These are phyloP conservation scores for Aspergillus panamensis DNA, from an alignment of 495 filamentous ascomycete species.

Conservation along the genomic window DNA sequence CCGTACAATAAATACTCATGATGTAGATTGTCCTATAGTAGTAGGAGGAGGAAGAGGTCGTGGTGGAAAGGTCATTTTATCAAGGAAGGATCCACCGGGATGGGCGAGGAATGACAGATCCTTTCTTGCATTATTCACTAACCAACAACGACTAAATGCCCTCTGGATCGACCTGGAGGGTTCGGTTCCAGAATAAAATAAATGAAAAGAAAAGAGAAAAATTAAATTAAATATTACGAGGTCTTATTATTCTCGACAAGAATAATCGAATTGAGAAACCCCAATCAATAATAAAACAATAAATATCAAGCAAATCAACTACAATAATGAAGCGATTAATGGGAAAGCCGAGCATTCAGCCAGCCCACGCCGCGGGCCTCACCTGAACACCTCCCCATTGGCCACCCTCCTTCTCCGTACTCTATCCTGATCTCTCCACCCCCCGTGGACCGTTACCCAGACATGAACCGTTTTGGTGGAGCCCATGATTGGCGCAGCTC, in stretches of 20 bases:
- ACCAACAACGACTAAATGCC: neutral
- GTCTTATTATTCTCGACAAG: neutral
- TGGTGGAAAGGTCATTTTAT: conserved; percentile 4
- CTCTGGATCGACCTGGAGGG: neutral
- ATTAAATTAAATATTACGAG: neutral
- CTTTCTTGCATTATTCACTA: conserved; percentile 16
- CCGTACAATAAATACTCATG: too few species aligned
- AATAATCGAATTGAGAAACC: conserved; percentile 23
- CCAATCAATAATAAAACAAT: neutral
- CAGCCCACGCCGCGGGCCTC: neutral
- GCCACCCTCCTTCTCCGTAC: conserved; percentile 8
- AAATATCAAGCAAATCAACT: conserved; percentile 1
- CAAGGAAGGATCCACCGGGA: conserved; percentile 5
- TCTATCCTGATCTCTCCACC: conserved; percentile 18
- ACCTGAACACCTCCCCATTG: neutral
- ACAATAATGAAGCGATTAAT: neutral
- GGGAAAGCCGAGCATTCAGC: neutral
- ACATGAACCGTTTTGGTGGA: conserved; percentile 24
- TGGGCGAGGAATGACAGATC: conserved; percentile 17
- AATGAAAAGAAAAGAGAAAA: neutral
- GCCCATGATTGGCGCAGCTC: conserved; percentile 25
- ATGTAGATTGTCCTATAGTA: too few species aligned
- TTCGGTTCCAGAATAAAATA: conserved; percentile 1
- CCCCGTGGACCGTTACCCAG: conserved; percentile 24
- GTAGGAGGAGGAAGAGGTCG: neutral